These are phyloP conservation scores for Holtermannia corniformis DNA, from an alignment of 768 basidiomycete genomes.

Conservation along the genomic window DNA sequence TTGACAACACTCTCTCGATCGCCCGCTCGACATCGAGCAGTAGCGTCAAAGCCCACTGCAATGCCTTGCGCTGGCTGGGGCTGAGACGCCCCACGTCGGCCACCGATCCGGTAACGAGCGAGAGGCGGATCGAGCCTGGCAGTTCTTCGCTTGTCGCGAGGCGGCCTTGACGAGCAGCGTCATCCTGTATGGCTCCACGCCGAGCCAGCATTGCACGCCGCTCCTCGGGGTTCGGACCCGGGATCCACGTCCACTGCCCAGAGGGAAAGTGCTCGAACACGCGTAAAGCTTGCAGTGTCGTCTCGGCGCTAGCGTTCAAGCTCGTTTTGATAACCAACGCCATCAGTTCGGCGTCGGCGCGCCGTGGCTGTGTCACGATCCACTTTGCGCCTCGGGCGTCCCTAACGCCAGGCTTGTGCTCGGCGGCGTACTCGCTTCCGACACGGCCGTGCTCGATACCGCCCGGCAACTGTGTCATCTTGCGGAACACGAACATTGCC, in stretches of 20 bases:
- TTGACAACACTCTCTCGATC: not conserved
- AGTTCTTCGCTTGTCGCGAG: not conserved
- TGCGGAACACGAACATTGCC: slow-evolving; percentile 12
- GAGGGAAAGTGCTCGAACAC: not conserved
- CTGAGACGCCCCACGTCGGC: not conserved
- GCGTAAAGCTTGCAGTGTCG: not conserved
- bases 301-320: not conserved
- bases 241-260: not conserved
- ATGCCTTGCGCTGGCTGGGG: not conserved
- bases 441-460: slow-evolving; percentile 3
- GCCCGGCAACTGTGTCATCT: slow-evolving; percentile 16
- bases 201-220: not conserved
- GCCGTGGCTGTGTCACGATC: slow-evolving; percentile 4
- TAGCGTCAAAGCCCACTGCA: not conserved
- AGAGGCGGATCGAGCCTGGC: not conserved
- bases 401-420: no score
- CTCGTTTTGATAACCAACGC: slow-evolving; percentile 15
- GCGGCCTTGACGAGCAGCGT: not conserved
- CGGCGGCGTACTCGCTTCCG: not conserved
- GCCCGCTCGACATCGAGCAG: not conserved
- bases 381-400: slow-evolving; percentile 12
- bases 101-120: not conserved
- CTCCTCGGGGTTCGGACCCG: not conserved
- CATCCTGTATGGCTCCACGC: not conserved
- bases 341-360: slow-evolving; percentile 10